Evolutionary conservation across 148 eudicot species (phyloP).

Genomic region (Fallopia convolvulus): DNA sequence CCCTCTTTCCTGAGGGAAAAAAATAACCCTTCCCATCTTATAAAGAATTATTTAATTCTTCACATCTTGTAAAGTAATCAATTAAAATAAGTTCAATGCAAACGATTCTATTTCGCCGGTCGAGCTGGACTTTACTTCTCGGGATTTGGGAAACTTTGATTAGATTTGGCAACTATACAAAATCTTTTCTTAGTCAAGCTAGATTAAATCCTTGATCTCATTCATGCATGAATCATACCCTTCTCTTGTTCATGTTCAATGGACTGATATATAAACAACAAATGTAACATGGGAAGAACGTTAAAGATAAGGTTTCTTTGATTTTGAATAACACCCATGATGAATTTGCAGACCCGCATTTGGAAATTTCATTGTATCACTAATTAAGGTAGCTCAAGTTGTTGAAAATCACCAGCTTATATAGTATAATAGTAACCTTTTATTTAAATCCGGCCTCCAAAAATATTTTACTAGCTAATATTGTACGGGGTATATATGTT

Average conservation of each 20-base stretch:
- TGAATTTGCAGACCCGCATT: background rate
- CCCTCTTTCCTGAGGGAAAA: too few species aligned
- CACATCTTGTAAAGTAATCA: too few species aligned
- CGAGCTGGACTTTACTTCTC: background rate
- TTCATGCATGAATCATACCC: background rate
- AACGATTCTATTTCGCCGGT: background rate
- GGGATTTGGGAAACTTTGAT: background rate
- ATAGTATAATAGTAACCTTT: too few species aligned
- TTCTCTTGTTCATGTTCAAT: background rate
- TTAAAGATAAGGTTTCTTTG: background rate
- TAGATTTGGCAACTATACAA: background rate
- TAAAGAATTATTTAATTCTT: too few species aligned
- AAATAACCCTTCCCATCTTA: too few species aligned
- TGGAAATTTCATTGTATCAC: background rate
- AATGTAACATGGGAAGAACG: background rate
- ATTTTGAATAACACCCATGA: background rate
- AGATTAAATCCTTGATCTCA: background rate
- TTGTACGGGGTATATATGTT: too few species aligned
- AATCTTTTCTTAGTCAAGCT: background rate
- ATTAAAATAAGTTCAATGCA: background rate
- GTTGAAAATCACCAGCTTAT: too few species aligned
- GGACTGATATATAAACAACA: background rate
- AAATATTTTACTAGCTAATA: too few species aligned
- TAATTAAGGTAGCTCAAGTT: too few species aligned
- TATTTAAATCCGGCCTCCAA: too few species aligned